A percentile compares a stretch with the other conserved stretches of the same genome.
These are phyloP conservation scores for Nelumbo lutea DNA, from an alignment of 164 flowering plant species.

Conservation along the genomic window DNA sequence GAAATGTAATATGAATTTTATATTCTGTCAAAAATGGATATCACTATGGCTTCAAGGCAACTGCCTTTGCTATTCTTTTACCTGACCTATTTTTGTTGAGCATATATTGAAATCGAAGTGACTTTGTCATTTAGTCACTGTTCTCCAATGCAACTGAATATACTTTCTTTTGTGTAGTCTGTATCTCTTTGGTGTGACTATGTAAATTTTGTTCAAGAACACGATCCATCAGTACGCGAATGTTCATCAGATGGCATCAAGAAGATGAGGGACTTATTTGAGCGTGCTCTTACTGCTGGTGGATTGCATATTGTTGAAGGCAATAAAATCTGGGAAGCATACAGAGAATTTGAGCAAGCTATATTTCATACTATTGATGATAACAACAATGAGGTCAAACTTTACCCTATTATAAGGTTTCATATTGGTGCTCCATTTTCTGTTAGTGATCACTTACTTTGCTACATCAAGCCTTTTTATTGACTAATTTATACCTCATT, in stretches of 20 bases:
- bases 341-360: conserved; percentile 79
- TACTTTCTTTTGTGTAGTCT: conserved; percentile 55
- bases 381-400: conserved; percentile 48
- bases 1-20: background rate
- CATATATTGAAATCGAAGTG: background rate
- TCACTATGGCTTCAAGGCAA: background rate
- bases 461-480: background rate
- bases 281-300: conserved; percentile 83
- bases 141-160: conserved; percentile 1
- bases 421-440: background rate
- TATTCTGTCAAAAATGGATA: background rate
- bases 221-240: conserved; percentile 50
- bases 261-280: conserved; percentile 75
- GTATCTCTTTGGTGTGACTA: conserved; percentile 89
- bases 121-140: background rate
- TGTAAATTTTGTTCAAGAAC: conserved; percentile 62
- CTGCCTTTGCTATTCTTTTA: background rate
- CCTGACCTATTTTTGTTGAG: background rate
- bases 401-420: background rate
- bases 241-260: conserved; percentile 52
- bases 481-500: background rate
- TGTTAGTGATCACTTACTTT: background rate
- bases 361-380: conserved; percentile 43
- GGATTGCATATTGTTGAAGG: conserved; percentile 88
- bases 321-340: conserved; percentile 77